phyloP scores from a whole-genome alignment of 176 grass and related monocot genomes.

The Melocanna baccifera region DNA sequence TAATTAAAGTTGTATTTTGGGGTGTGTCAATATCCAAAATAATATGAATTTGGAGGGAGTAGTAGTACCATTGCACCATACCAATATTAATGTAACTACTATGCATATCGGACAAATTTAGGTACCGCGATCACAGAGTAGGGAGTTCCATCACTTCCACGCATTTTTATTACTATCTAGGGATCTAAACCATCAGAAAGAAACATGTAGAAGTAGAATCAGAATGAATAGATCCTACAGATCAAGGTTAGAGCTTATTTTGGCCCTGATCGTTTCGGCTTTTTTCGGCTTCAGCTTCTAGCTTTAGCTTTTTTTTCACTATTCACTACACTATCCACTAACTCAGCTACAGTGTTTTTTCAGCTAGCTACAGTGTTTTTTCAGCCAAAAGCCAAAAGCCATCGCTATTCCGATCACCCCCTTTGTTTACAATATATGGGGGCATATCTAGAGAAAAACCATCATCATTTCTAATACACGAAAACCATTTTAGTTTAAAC shows the following conservation, averaged over 20 bases:
- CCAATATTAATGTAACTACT: not conserved
- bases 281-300: too few species aligned
- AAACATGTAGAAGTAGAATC: not conserved
- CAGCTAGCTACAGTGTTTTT: too few species aligned
- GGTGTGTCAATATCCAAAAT: too few species aligned
- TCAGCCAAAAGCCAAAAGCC: too few species aligned
- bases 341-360: too few species aligned
- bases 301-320: too few species aligned
- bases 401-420: too few species aligned
- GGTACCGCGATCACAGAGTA: not conserved
- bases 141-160: not conserved
- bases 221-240: not conserved
- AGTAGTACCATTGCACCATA: not conserved
- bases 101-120: not conserved
- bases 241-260: not conserved
- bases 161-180: not conserved
- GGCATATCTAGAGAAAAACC: not conserved
- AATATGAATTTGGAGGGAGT: too few species aligned
- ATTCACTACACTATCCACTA: too few species aligned
- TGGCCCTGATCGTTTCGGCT: too few species aligned
- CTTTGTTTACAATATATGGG: not conserved
- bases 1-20: too few species aligned
- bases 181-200: not conserved
- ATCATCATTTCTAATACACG: not conserved
- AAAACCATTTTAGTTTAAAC: not conserved